Evolutionary conservation across 2,329 filamentous ascomycete species (phyloP).

Genomic region (Talaromyces pinophilus): DNA sequence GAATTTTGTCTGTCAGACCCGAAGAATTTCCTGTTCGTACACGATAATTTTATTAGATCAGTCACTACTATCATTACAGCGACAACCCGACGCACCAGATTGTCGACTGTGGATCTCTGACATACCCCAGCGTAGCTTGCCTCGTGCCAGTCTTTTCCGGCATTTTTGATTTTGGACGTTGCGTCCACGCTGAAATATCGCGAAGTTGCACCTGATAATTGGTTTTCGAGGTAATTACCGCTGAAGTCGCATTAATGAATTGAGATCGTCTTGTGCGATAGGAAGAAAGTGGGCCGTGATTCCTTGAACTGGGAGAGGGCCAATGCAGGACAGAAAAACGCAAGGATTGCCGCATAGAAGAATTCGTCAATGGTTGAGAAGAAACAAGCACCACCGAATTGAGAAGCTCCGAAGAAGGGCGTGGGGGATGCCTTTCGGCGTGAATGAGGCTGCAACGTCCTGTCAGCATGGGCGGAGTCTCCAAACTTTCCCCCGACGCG

Average conservation of each 20-base stretch:
- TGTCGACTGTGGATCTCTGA: constrained; percentile 71
- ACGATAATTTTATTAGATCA: constrained; percentile 10
- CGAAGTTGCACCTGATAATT: background rate
- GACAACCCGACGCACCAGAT: constrained; percentile 61
- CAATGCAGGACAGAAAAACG: constrained; percentile 15
- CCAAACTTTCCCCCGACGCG: constrained; percentile 12
- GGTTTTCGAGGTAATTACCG: background rate
- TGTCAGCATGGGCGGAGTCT: background rate
- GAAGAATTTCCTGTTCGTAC: constrained; percentile 75
- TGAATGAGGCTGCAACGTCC: constrained; percentile 7
- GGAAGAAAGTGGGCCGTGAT: background rate
- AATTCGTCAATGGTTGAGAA: background rate
- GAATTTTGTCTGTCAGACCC: constrained; percentile 62
- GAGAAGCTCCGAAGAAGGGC: background rate
- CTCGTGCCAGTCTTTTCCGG: constrained; percentile 48
- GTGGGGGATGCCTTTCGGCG: background rate
- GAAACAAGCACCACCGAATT: background rate
- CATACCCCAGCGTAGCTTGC: constrained; percentile 87
- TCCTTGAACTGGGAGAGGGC: background rate
- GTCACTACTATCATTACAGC: background rate
- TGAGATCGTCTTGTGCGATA: background rate
- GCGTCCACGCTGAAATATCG: background rate
- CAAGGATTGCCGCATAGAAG: constrained; percentile 20
- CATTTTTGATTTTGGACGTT: constrained; percentile 27
- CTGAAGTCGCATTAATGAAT: background rate